Percentiles rank a stretch among this genome's conserved stretches.
These are phyloP conservation scores for Phylloporus rhodoxanthus DNA, from an alignment of 768 basidiomycete species.

Conservation along the genomic window DNA sequence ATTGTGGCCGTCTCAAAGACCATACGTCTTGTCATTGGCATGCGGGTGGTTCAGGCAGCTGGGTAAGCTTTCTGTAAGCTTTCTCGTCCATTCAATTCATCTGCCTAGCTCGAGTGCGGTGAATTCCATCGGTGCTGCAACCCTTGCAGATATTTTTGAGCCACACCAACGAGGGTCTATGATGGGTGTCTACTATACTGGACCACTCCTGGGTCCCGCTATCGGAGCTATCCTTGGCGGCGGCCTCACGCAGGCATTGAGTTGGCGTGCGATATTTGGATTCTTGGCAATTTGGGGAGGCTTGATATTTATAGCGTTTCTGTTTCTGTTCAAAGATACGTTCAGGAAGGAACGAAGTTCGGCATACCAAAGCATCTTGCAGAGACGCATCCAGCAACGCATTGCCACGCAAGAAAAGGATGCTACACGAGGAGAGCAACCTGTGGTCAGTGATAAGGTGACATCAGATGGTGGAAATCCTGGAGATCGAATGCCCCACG, in stretches of 20 bases:
- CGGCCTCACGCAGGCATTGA: constrained; percentile 55
- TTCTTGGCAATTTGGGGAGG: constrained; percentile 67
- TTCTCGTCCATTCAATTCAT: neutral
- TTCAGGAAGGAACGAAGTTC: constrained; percentile 80
- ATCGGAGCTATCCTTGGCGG: constrained; percentile 71
- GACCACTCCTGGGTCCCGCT: constrained; percentile 69
- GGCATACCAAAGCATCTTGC: constrained; percentile 66
- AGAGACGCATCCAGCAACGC: constrained; percentile 33
- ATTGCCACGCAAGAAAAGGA: constrained; percentile 14
- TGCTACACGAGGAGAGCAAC: constrained; percentile 2
- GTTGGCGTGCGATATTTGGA: constrained; percentile 85
- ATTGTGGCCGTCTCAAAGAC: constrained; percentile 53
- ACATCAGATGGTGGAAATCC: neutral
- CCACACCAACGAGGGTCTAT: constrained; percentile 68
- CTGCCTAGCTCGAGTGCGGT: constrained; percentile 56
- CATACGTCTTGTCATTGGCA: constrained; percentile 57
- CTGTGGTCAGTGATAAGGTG: constrained; percentile 7
- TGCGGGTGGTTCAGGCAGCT: constrained; percentile 59
- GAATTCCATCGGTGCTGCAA: constrained; percentile 63
- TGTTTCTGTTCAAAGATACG: constrained; percentile 76
- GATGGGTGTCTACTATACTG: constrained; percentile 79
- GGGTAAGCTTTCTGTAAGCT: constrained; percentile 37
- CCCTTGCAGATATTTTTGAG: constrained; percentile 76
- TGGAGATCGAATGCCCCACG: constrained; percentile 8
- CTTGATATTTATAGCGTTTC: constrained; percentile 47